Evolutionary conservation across 2,329 filamentous ascomycete genomes (phyloP).

Genomic region (Alternaria sp.): DNA sequence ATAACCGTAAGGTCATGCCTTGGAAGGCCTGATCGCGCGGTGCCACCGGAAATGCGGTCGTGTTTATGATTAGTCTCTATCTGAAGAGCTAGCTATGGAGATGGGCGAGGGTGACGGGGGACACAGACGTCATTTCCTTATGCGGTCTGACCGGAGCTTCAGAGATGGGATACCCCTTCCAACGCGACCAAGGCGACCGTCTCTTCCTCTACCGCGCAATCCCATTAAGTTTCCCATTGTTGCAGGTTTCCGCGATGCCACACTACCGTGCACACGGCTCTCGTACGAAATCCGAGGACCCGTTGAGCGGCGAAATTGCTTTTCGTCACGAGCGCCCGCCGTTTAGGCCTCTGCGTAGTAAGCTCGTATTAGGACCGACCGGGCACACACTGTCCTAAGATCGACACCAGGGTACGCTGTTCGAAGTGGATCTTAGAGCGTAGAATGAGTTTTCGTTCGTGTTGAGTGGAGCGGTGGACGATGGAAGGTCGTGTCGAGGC

Average conservation of each 20-base stretch:
- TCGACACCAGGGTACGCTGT: constrained; percentile 5
- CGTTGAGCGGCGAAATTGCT: neutral
- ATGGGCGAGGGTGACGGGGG: neutral
- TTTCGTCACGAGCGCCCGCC: neutral
- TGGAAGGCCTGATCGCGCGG: neutral
- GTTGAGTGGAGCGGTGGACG: constrained; percentile 1
- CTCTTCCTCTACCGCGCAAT: neutral
- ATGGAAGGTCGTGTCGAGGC: neutral
- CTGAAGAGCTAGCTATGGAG: no score
- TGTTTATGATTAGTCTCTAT: no score
- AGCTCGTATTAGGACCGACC: constrained; percentile 13
- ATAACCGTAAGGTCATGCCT: no score
- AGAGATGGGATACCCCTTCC: neutral
- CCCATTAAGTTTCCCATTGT: neutral
- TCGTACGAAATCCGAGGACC: neutral
- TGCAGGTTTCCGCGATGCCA: neutral
- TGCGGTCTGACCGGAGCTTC: neutral
- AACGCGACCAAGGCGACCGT: neutral
- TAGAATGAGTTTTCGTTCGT: constrained; percentile 9
- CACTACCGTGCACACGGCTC: neutral
- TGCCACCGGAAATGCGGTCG: neutral
- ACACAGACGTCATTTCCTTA: constrained; percentile 1
- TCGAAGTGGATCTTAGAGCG: neutral
- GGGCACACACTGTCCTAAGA: constrained; percentile 1
- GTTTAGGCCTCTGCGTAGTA: constrained; percentile 4